Evolutionary conservation across 495 filamentous ascomycete species (phyloP).

Genomic region (Cairneyella variabilis): DNA sequence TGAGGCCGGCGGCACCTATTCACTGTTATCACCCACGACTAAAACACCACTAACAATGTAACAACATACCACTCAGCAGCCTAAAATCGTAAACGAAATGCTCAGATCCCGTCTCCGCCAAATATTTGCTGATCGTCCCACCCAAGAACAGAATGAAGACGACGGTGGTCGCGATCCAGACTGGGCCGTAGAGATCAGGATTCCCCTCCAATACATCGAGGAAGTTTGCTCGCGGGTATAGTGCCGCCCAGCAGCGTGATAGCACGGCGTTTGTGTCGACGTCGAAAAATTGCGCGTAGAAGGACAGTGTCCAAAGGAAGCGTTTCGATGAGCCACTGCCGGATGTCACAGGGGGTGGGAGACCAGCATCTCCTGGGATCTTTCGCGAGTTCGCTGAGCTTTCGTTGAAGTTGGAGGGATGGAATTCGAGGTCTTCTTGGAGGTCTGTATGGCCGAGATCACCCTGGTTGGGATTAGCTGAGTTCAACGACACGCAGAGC

Average conservation of each 20-base stretch:
- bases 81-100: constrained; percentile 79
- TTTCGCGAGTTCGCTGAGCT: constrained; percentile 52
- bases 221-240: constrained; percentile 90
- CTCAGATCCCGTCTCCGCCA: constrained; percentile 42
- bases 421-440: constrained; percentile 98
- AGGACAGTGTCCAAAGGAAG: constrained; percentile 85
- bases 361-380: constrained; percentile 43
- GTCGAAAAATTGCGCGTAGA: constrained; percentile 97
- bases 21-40: neutral
- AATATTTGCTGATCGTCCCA: constrained; percentile 88
- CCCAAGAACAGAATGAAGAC: constrained; percentile 93
- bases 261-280: constrained; percentile 89
- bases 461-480: constrained; percentile 53
- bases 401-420: constrained; percentile 65
- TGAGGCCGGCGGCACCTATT: constrained; percentile 75
- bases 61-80: constrained; percentile 60
- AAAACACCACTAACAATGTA: neutral
- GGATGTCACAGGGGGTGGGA: constrained; percentile 60
- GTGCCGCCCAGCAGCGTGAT: constrained; percentile 72
- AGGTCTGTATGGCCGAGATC: constrained; percentile 97
- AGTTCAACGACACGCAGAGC: neutral
- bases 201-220: constrained; percentile 96
- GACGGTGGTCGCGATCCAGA: constrained; percentile 98
- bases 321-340: constrained; percentile 63
- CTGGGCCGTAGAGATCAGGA: constrained; percentile 88